phyloP scores from a whole-genome alignment of 257 asterid species.

The Striga asiatica region DNA sequence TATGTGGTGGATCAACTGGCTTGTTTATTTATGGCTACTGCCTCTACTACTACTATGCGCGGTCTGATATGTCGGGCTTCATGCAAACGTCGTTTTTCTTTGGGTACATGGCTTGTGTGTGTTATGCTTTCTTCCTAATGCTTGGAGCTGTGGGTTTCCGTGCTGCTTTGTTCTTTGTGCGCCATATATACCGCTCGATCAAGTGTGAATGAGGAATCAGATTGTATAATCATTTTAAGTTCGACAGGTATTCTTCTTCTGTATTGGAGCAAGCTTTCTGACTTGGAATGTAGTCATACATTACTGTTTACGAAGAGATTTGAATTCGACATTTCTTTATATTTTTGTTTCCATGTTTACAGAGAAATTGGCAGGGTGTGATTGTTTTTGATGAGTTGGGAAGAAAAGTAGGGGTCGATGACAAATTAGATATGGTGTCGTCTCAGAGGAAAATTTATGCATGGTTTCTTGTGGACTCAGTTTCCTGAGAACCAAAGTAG shows the following conservation, averaged over 20 bases:
- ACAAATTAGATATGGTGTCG: neutral
- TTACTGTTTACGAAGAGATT: too few species aligned
- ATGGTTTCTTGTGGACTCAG: neutral
- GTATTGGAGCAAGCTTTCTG: too few species aligned
- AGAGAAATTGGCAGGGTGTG: too few species aligned
- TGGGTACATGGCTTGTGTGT: conserved; percentile 76
- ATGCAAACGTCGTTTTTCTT: conserved; percentile 93
- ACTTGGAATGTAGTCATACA: too few species aligned
- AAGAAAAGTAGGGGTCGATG: neutral
- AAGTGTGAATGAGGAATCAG: conserved; percentile 47
- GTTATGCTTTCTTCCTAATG: conserved; percentile 86
- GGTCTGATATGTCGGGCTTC: conserved; percentile 91
- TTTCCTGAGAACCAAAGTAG: neutral
- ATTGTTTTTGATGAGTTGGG: too few species aligned
- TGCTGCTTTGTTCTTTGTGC: conserved; percentile 76
- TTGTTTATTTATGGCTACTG: conserved; percentile 77
- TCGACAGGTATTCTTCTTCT: too few species aligned
- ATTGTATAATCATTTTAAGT: neutral
- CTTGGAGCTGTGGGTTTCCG: conserved; percentile 87
- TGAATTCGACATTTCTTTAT: too few species aligned
- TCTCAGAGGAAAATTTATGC: neutral
- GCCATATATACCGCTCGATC: conserved; percentile 68
- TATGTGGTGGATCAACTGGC: conserved; percentile 92
- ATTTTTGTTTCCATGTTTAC: too few species aligned
- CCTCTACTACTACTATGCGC: conserved; percentile 70